Conservation (phyloP, 2,329 filamentous ascomycete species). For the Exophiala spinifera region DNA sequence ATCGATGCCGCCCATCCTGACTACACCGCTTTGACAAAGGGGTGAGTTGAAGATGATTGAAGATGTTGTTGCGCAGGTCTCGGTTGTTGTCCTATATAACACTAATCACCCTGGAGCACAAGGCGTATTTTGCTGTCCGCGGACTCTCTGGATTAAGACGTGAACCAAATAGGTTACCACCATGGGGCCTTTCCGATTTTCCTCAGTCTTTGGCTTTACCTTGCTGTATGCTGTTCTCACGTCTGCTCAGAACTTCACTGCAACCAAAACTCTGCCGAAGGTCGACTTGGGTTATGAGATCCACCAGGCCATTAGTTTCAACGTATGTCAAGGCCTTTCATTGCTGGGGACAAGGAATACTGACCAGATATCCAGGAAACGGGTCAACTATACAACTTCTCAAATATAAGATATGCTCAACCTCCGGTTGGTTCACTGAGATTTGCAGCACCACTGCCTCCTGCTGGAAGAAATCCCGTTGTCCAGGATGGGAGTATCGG, state of each 20-base stretch:
- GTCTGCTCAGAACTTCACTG: slow-evolving; percentile 3
- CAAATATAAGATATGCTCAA: slow-evolving; percentile 56
- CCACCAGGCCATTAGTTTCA: slow-evolving; percentile 41
- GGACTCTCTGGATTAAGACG: not conserved
- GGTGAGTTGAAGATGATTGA: no score
- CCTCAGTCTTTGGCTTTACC: not conserved
- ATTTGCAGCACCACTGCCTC: slow-evolving; percentile 48
- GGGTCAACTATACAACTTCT: slow-evolving; percentile 52
- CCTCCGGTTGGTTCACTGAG: slow-evolving; percentile 52
- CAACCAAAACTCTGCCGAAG: slow-evolving; percentile 27
- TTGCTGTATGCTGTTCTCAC: not conserved
- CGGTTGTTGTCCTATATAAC: no score
- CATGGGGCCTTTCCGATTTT: not conserved
- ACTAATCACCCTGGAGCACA: not conserved
- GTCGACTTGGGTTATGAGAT: slow-evolving; percentile 56
- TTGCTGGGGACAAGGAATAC: not conserved
- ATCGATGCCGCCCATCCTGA: not conserved
- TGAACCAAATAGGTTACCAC: not conserved
- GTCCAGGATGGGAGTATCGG: slow-evolving; percentile 47
- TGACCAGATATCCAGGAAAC: slow-evolving; percentile 31
- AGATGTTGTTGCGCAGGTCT: no score
- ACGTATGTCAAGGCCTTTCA: slow-evolving; percentile 14
- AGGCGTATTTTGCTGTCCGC: not conserved
- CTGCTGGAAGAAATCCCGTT: slow-evolving; percentile 41
- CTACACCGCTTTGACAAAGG: no score